Base-by-base conservation (phyloP, 495 filamentous ascomycete species). In the Neurospora sp. region DNA sequence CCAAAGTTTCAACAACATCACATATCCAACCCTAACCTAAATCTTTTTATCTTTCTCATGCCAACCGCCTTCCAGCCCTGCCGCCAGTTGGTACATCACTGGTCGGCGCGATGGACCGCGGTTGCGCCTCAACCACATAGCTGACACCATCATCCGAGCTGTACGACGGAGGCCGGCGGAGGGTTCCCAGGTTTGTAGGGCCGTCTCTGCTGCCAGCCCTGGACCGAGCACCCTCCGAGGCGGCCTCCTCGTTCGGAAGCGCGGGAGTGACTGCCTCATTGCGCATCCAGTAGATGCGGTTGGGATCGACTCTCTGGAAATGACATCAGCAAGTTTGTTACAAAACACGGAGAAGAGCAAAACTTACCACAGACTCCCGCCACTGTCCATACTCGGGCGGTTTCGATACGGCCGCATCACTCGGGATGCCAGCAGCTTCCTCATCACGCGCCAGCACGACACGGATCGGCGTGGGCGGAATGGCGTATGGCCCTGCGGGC, bases 351-450 rank as follows among this genome's bases (percentile, higher is more conserved):
- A 16, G 71, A 2, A n/a, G 6, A 39, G 60, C n/a, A 5, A 27
- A 70, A 90, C 91, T 80, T 88, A 94, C 92, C 83, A 96, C 92
- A 80, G 90, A 93, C 80, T 89, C 88, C 74, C 92, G 84, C 93
- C 93, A 97, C 11, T 92, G 79, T 3, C 93, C 94, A 81, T 97
- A 97, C n/a, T 93, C 93, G 18, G 94, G 94, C 40, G 94, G 94
- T 18, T 92, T 90, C 39, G 86, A 73, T 79, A 90, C 90, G 46
- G 86, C 84, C 1, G 84, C 80, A 38, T 85, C 83, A 74, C 83
- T 85, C 76, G 87, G 80, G 72, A 86, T 85, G 54, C 87, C 84
- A 27, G 84, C 84, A 35, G 83, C 83, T 70, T 92, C 90, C 76
- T 91, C 90, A 75, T 91, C 90, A n/a, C 85, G 82, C 9, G 87